Conservation (phyloP, 345 rosid genomes). For the Eucalyptus microcorys region DNA sequence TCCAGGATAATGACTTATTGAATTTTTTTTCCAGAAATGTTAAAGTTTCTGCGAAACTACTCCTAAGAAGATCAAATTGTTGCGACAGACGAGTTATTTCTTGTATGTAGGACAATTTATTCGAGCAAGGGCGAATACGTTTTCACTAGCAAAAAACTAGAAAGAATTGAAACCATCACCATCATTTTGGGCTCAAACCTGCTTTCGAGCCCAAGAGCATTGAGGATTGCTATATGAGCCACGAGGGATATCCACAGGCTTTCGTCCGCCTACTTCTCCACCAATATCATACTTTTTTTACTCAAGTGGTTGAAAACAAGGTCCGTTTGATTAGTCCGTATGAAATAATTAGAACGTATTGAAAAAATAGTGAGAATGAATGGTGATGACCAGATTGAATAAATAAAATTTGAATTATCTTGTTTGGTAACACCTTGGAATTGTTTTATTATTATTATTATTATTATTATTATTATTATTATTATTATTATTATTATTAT, state of each 20-base stretch:
- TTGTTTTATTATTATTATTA: background rate
- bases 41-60: background rate
- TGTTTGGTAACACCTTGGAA: background rate
- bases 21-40: background rate
- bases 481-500: background rate
- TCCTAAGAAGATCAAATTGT: background rate
- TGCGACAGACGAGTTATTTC: background rate
- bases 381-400: background rate
- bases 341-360: background rate
- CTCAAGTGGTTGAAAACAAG: background rate
- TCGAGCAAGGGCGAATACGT: background rate
- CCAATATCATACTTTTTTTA: background rate
- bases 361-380: background rate
- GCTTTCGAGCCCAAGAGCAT: background rate
- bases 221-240: background rate
- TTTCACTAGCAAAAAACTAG: background rate
- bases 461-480: accelerated
- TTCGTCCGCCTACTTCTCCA: background rate
- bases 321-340: background rate
- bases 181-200: background rate
- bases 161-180: background rate
- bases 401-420: background rate
- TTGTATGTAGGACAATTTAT: background rate
- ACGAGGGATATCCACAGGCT: background rate
- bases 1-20: background rate